phyloP scores from a whole-genome alignment of 73 alveolate genomes.

The Tetrahymena thermophila region DNA sequence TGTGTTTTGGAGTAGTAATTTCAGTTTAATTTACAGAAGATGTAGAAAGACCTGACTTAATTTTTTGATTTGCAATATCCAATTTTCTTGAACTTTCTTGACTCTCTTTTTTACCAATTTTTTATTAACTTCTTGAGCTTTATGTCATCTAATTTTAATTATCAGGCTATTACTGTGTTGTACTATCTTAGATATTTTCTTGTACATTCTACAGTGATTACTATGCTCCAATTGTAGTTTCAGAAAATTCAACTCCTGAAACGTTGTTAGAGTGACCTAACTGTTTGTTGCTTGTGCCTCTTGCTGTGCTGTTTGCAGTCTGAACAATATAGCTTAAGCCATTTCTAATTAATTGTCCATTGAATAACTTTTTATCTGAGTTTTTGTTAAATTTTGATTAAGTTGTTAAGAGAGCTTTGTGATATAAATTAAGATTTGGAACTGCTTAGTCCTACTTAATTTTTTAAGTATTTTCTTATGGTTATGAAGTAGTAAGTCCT shows the following conservation, averaged over 20 bases:
- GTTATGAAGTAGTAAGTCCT: not conserved
- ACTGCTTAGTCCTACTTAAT: not conserved
- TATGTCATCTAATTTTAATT: not conserved
- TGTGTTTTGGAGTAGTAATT: not conserved
- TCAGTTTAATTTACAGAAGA: not conserved
- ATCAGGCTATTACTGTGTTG: not conserved
- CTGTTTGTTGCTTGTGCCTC: not conserved
- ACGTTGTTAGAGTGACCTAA: not conserved
- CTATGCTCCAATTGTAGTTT: not conserved
- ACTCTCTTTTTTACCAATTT: not conserved
- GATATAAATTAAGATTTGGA: not conserved
- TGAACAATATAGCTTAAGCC: not conserved
- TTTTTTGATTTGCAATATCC: not conserved
- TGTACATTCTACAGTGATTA: not conserved
- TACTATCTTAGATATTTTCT: not conserved
- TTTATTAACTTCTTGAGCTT: not conserved
- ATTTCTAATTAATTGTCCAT: not conserved
- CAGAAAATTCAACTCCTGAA: not conserved
- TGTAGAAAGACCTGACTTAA: not conserved
- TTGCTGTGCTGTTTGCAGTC: not conserved
- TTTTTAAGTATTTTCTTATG: not conserved
- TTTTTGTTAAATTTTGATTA: not conserved
- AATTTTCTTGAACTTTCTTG: not conserved
- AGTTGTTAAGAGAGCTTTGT: not conserved
- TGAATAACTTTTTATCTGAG: not conserved